A percentile compares a stretch with the other conserved stretches of the same genome.
Conservation (phyloP, 2,329 filamentous ascomycete species). For the Nemania sp. region DNA sequence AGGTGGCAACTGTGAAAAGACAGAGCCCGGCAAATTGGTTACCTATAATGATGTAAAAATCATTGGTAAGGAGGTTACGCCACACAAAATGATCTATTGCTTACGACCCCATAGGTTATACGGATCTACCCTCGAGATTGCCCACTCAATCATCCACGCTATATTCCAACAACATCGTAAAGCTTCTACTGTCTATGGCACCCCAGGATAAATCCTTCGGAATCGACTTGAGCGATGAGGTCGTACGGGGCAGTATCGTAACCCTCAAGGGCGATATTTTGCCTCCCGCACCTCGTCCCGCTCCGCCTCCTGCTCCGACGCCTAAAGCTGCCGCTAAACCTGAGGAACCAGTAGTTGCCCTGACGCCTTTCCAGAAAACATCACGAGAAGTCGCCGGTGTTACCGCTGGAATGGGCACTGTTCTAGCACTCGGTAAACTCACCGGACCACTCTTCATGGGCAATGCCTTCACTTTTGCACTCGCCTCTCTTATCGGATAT, state of each 20-base stretch:
- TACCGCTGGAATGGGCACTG: constrained; percentile 77
- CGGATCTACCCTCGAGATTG: constrained; percentile 82
- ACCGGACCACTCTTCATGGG: constrained; percentile 86
- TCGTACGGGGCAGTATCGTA: constrained; percentile 83
- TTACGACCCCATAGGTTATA: constrained; percentile 64
- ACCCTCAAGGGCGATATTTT: constrained; percentile 77
- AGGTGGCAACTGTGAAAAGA: constrained; percentile 86
- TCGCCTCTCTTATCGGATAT: constrained; percentile 86
- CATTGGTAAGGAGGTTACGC: constrained; percentile 62
- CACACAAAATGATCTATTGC: not conserved
- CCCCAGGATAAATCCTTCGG: constrained; percentile 80
- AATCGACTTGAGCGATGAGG: constrained; percentile 80
- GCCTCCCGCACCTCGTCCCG: constrained; percentile 73
- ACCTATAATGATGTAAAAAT: constrained; percentile 80
- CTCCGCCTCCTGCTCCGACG: constrained; percentile 57
- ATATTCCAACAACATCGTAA: constrained; percentile 93
- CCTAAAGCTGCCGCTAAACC: constrained; percentile 46
- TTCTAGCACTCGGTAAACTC: constrained; percentile 76
- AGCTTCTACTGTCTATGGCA: constrained; percentile 80
- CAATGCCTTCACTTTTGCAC: constrained; percentile 82
- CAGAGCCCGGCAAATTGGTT: constrained; percentile 71
- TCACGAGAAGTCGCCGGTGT: constrained; percentile 75
- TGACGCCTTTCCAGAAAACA: constrained; percentile 83
- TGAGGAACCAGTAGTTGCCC: constrained; percentile 63
- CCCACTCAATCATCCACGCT: constrained; percentile 88